Percentiles rank a stretch among this genome's conserved stretches.
These are phyloP conservation scores for Xylariaceae sp. DNA, from an alignment of 2,329 filamentous ascomycete species.

Conservation along the genomic window DNA sequence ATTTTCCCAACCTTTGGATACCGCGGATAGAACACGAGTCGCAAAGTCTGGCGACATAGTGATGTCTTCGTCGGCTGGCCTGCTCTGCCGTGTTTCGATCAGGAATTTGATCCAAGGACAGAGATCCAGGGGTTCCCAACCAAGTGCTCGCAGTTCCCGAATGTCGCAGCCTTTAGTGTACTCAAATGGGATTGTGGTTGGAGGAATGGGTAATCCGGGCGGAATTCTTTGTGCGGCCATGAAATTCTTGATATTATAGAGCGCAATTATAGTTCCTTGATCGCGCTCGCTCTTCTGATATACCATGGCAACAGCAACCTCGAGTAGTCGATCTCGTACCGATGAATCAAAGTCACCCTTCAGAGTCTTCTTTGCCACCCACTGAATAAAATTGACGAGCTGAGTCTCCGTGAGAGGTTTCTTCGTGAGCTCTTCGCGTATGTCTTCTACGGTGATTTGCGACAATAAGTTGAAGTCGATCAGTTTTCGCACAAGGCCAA, in stretches of 20 bases:
- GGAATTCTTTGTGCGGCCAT: conserved; percentile 74
- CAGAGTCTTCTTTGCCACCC: conserved; percentile 69
- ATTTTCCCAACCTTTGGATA: conserved; percentile 90
- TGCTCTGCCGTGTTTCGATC: conserved; percentile 59
- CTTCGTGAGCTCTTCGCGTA: conserved; percentile 74
- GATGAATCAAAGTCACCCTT: conserved; percentile 65
- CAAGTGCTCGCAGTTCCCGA: conserved; percentile 69
- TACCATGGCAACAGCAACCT: conserved; percentile 71
- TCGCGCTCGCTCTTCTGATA: conserved; percentile 49
- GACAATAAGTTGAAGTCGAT: conserved; percentile 82
- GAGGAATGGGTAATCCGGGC: conserved; percentile 72
- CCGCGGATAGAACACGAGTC: conserved; percentile 65
- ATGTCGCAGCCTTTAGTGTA: conserved; percentile 67
- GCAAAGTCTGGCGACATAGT: conserved; percentile 70
- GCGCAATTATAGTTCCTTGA: conserved; percentile 66
- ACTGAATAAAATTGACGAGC: conserved; percentile 75
- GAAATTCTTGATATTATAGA: conserved; percentile 70
- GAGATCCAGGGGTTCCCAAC: conserved; percentile 81
- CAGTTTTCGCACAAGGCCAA: conserved; percentile 73
- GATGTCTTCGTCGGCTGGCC: conserved; percentile 60
- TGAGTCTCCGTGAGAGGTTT: conserved; percentile 77
- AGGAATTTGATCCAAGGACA: conserved; percentile 82
- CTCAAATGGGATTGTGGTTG: conserved; percentile 76
- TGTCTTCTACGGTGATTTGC: conserved; percentile 80
- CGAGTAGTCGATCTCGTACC: conserved; percentile 65